Evolutionary conservation across 805 yeast genomes (phyloP), one percentile per base, ranked within the genome.

Genomic region (Hanseniaspora singularis): DNA sequence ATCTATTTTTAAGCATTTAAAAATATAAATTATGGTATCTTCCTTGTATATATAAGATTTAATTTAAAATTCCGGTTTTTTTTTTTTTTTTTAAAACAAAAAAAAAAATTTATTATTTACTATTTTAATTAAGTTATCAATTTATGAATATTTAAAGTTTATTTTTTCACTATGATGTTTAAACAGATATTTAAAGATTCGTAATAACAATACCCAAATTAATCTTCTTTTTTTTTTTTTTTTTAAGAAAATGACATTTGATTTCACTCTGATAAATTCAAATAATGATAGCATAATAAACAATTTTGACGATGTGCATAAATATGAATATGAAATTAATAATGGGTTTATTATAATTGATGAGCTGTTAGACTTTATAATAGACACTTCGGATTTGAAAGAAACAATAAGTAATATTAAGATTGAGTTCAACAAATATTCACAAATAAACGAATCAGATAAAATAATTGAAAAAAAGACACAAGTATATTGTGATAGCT

Each of bases 281-380:
- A 11, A 26, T 11, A 26, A 7, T 26, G 28, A 26, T 26, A 26
- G 7, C 7, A 26, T 11, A 8, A 8, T 11, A 26, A 11, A 26
- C 28, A 26, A 7, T 26, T 26, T 26, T 26, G 28, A 26, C 7
- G 11, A 26, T 7, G 7, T 26, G 7, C 28, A 26, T 15, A 32
- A 16, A 18, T 2, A 12, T 2, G 30, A 10, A 9, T 22, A 31
- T 20, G 26, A 27, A 4, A 37, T 23, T n/a, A 18, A 28, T 2
- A 32, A 33, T 27, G 16, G 20, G 2, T 30, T 30, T 5, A 23
- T 44, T 19, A 20, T 23, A 8, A 36, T 44, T 16, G 48, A 44
- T 18, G 48, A 44, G 18, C 24, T 39, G 6, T 20, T 44, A 18
- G 48, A 44, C 16, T 31, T 44, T 26, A 8, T 44, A 3, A 9